Percentiles rank a stretch among this genome's conserved stretches.
Conservation (phyloP, 345 rosid species). For the Rhizophora apiculata region DNA sequence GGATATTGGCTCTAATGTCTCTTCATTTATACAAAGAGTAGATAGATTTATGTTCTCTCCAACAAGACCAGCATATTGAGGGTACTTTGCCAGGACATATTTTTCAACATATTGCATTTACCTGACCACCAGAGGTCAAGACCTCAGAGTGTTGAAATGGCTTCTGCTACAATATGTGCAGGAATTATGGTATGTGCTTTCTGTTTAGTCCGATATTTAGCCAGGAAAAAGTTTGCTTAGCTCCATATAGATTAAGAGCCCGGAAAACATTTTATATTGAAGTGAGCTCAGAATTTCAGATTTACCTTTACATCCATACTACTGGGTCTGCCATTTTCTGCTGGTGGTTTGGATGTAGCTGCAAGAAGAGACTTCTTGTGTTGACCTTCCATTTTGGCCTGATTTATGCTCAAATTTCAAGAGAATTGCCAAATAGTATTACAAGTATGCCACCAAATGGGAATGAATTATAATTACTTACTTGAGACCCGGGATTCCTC, state of each 20-base stretch:
- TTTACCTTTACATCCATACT: constrained; percentile 68
- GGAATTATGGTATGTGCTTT: constrained; percentile 59
- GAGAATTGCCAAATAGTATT: neutral
- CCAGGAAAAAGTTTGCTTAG: neutral
- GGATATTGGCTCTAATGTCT: constrained; percentile 31
- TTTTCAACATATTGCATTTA: constrained; percentile 63
- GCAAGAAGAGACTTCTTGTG: constrained; percentile 34
- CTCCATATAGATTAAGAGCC: neutral
- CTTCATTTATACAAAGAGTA: constrained; percentile 51
- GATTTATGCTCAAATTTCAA: neutral
- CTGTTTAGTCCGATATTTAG: constrained; percentile 28
- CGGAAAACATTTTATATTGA: neutral
- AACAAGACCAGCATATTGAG: constrained; percentile 57
- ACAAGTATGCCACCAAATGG: too few relatives aligned
- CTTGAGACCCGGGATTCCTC: constrained; percentile 33
- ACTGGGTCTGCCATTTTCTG: constrained; percentile 50
- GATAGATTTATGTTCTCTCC: constrained; percentile 51
- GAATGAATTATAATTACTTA: constrained; percentile 14
- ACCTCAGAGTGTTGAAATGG: constrained; percentile 64
- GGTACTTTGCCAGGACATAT: constrained; percentile 64
- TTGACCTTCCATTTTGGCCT: constrained; percentile 47
- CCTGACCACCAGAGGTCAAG: constrained; percentile 73
- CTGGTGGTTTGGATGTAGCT: constrained; percentile 40
- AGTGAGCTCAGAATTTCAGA: neutral
- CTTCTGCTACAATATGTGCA: constrained; percentile 71